These are phyloP conservation scores for Penstemon eatonii DNA, from an alignment of 257 asterid genomes.

Conservation along the genomic window DNA sequence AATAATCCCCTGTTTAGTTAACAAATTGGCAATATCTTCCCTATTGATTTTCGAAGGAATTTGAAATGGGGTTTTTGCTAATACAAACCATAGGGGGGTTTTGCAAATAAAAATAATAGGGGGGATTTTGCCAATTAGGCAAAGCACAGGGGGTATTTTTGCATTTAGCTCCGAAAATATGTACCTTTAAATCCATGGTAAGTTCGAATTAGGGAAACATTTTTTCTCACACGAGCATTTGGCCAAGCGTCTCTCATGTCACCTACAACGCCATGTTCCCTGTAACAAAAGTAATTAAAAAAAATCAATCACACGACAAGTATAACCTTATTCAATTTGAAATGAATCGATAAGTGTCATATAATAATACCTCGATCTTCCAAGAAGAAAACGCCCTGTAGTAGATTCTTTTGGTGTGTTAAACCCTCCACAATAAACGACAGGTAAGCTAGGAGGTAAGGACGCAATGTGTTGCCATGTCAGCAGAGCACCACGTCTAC, in stretches of 20 bases:
- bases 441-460: slow-evolving; percentile 95
- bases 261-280: slow-evolving; percentile 98
- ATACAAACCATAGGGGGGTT: no score
- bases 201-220: slow-evolving; percentile 75
- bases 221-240: slow-evolving; percentile 90
- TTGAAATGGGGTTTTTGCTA: no score
- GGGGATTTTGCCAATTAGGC: no score
- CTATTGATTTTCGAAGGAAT: no score
- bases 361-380: slow-evolving; percentile 76
- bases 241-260: slow-evolving; percentile 99
- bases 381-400: slow-evolving; percentile 97
- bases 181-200: slow-evolving; percentile 97
- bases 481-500: slow-evolving; percentile 94
- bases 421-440: slow-evolving; percentile 90
- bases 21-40: no score
- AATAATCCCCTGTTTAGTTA: no score
- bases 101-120: no score
- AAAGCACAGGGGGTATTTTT: no score
- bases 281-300: slow-evolving; percentile 27
- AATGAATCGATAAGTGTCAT: background rate
- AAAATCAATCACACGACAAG: background rate
- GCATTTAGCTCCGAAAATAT: background rate
- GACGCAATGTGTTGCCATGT: slow-evolving; percentile 99
- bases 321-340: background rate
- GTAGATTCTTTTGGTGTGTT: slow-evolving; percentile 97